Evolutionary conservation across 1,284 basidiomycete genomes (phyloP).

Genomic region (Leccinum variabile): DNA sequence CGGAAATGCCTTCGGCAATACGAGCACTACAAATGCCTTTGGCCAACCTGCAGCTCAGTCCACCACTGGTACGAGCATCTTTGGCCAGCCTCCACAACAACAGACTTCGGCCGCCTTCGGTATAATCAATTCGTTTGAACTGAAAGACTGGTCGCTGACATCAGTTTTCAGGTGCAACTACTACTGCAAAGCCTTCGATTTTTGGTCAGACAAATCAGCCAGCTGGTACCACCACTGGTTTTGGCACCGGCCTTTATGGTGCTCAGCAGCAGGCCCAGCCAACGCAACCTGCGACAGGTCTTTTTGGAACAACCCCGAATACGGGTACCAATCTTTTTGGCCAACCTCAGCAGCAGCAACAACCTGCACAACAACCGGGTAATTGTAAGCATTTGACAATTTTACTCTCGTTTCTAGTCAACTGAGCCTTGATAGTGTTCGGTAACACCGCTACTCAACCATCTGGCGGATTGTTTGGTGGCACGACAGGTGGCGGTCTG

Average conservation of each 20-base stretch:
- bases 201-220: constrained; percentile 41
- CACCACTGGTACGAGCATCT: constrained; percentile 33
- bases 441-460: constrained; percentile 27
- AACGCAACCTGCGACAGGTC: constrained; percentile 35
- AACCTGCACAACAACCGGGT: constrained; percentile 34
- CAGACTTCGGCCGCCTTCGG: constrained; percentile 29
- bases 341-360: constrained; percentile 37
- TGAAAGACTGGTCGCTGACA: constrained; percentile 5
- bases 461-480: constrained; percentile 37
- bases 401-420: not conserved
- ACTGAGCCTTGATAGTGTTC: constrained; percentile 25
- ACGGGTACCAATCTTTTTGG: constrained; percentile 41
- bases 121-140: constrained; percentile 10
- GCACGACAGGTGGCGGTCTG: constrained; percentile 36
- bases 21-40: constrained; percentile 39
- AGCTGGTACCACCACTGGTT: constrained; percentile 26
- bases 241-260: constrained; percentile 30
- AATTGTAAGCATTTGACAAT: constrained; percentile 30
- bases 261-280: constrained; percentile 35
- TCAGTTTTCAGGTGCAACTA: constrained; percentile 24
- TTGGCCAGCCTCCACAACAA: constrained; percentile 34
- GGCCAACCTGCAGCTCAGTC: constrained; percentile 37
- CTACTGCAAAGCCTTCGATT: constrained; percentile 45
- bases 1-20: constrained; percentile 41
- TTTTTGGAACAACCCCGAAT: constrained; percentile 37